phyloP scores from a whole-genome alignment of 371 early-diverging fungal genomes.

The Zopfochytrium polystomum region DNA sequence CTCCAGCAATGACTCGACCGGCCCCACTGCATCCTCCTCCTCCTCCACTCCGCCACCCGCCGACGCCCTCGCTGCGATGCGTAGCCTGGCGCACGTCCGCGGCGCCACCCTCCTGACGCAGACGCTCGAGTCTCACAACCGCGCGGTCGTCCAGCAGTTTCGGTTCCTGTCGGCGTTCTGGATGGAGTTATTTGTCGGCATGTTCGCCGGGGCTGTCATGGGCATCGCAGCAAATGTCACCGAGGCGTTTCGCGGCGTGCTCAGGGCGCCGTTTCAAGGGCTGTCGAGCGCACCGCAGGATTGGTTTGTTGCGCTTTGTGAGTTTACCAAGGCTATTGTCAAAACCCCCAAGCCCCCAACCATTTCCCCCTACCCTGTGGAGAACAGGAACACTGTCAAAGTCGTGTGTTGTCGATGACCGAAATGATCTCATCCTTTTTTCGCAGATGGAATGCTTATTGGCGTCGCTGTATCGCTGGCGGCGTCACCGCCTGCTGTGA shows the following conservation, averaged over 20 bases:
- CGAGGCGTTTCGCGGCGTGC: slow-evolving; percentile 30
- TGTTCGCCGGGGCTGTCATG: slow-evolving; percentile 32
- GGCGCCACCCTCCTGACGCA: slow-evolving; percentile 16
- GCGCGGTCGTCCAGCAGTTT: slow-evolving; percentile 29
- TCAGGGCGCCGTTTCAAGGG: slow-evolving; percentile 18
- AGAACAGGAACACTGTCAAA: no score
- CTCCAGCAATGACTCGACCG: background rate
- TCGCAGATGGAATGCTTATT: slow-evolving; percentile 34
- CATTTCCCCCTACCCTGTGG: slow-evolving; percentile 23
- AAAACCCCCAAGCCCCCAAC: no score
- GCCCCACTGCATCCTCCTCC: no score
- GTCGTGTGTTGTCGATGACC: no score
- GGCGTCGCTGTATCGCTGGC: slow-evolving; percentile 41
- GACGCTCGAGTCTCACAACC: slow-evolving; percentile 24
- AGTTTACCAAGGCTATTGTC: slow-evolving; percentile 18
- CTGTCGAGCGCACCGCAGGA: slow-evolving; percentile 24
- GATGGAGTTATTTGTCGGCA: slow-evolving; percentile 31
- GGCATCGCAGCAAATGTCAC: slow-evolving; percentile 17
- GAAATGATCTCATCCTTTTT: slow-evolving; percentile 19
- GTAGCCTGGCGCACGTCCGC: slow-evolving; percentile 1
- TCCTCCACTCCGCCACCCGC: no score
- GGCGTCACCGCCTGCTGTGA: slow-evolving; percentile 41
- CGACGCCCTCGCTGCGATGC: no score
- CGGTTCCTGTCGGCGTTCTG: slow-evolving; percentile 15
- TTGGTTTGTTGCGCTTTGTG: slow-evolving; percentile 29